Conservation (phyloP, 257 asterid species). For the Solanum ahanhuiri region DNA sequence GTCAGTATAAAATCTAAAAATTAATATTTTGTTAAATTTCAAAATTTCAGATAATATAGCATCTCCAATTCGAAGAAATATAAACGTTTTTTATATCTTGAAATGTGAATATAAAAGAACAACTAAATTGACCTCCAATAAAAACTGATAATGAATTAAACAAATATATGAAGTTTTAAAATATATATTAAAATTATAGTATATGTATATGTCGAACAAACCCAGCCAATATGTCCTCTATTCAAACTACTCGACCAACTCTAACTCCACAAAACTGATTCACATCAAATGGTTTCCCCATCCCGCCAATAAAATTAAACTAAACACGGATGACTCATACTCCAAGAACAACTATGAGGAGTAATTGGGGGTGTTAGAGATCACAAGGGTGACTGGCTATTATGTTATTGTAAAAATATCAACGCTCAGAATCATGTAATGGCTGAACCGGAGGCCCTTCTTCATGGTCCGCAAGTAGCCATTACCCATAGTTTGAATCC, state of each 20-base stretch:
- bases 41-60: background rate
- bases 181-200: background rate
- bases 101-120: background rate
- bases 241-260: too few relatives aligned
- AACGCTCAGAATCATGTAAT: background rate
- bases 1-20: background rate
- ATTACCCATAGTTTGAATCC: background rate
- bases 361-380: background rate
- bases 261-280: background rate
- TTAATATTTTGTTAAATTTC: background rate
- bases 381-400: background rate
- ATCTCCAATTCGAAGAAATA: background rate
- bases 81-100: background rate
- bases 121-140: background rate
- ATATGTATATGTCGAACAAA: too few relatives aligned
- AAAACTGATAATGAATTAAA: background rate
- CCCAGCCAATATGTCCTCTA: too few relatives aligned
- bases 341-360: background rate
- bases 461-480: background rate
- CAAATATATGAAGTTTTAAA: too few relatives aligned
- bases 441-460: background rate
- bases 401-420: background rate
- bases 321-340: background rate
- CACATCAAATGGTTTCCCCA: background rate
- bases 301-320: background rate